A percentile compares a stretch with the other conserved stretches of the same genome.
Evolutionary conservation across 495 filamentous ascomycete genomes (phyloP).

Genomic region (Cercophora sp.): DNA sequence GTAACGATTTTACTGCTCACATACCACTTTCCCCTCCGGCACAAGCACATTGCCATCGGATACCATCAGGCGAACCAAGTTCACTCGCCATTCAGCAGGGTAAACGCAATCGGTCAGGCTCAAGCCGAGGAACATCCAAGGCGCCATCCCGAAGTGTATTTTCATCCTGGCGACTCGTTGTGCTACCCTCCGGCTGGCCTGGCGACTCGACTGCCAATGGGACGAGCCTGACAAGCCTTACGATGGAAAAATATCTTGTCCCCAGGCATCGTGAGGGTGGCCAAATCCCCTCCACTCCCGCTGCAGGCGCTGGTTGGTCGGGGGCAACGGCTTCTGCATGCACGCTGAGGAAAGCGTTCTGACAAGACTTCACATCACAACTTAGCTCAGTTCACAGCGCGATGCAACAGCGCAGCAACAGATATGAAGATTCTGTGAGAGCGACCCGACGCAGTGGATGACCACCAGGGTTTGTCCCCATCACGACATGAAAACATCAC

Average conservation of each 20-base stretch:
- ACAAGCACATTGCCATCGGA: too few species aligned
- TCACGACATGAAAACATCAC: neutral
- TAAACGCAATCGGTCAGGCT: neutral
- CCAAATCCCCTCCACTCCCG: conserved; percentile 11
- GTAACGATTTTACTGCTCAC: too few species aligned
- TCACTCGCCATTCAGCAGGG: too few species aligned
- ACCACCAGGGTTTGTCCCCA: neutral
- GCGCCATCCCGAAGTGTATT: conserved; percentile 2
- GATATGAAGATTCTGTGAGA: too few species aligned
- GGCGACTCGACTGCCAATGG: conserved; percentile 11
- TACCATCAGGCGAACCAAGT: neutral
- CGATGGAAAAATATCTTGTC: conserved; percentile 8
- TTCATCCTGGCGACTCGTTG: neutral
- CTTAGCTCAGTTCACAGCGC: neutral
- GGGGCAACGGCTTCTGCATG: neutral
- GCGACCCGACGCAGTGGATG: conserved; percentile 4
- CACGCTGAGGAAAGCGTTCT: conserved; percentile 3
- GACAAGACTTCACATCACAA: neutral
- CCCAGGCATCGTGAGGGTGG: conserved; percentile 4
- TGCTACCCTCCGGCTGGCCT: conserved; percentile 11
- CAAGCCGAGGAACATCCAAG: neutral
- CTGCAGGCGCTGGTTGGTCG: conserved; percentile 14
- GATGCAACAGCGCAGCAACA: neutral
- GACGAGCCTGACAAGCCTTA: conserved; percentile 1
- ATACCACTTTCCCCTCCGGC: too few species aligned